phyloP scores from a whole-genome alignment of 345 rosid species.

The Salix koriyanagi region DNA sequence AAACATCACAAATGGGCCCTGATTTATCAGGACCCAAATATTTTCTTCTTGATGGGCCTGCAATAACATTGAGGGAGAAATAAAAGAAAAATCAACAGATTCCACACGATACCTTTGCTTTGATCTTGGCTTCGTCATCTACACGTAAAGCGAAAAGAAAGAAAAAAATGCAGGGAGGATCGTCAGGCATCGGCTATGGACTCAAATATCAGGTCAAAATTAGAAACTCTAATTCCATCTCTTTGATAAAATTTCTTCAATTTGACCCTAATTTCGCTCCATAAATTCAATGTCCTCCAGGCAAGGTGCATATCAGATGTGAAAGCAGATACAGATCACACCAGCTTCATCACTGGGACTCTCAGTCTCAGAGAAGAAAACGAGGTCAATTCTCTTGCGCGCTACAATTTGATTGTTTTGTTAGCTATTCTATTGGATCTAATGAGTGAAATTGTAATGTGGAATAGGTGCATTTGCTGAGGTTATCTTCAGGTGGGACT shows the following conservation, averaged over 20 bases:
- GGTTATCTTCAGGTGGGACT: slow-evolving; percentile 80
- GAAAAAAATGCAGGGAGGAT: slow-evolving; percentile 72
- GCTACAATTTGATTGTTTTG: background rate
- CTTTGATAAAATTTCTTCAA: background rate
- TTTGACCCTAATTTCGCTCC: background rate
- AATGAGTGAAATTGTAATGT: slow-evolving; percentile 1
- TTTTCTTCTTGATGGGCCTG: background rate
- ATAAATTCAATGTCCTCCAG: slow-evolving; percentile 30
- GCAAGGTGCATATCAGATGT: slow-evolving; percentile 93
- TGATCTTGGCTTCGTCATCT: background rate
- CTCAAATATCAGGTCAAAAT: slow-evolving; percentile 74
- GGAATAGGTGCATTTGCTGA: slow-evolving; percentile 79
- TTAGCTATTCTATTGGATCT: background rate
- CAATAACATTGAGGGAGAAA: background rate
- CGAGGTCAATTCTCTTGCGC: slow-evolving; percentile 42
- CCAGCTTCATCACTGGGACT: slow-evolving; percentile 95
- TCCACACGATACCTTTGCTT: background rate
- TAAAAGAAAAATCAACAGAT: background rate
- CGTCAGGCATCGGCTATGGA: slow-evolving; percentile 81
- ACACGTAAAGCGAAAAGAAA: background rate
- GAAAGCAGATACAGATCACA: slow-evolving; percentile 87
- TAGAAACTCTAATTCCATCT: background rate
- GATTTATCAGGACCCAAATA: too few species aligned
- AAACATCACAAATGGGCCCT: background rate
- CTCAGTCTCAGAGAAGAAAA: slow-evolving; percentile 88